phyloP scores from a whole-genome alignment of 257 asterid genomes.

The Coffea eugenioides region DNA sequence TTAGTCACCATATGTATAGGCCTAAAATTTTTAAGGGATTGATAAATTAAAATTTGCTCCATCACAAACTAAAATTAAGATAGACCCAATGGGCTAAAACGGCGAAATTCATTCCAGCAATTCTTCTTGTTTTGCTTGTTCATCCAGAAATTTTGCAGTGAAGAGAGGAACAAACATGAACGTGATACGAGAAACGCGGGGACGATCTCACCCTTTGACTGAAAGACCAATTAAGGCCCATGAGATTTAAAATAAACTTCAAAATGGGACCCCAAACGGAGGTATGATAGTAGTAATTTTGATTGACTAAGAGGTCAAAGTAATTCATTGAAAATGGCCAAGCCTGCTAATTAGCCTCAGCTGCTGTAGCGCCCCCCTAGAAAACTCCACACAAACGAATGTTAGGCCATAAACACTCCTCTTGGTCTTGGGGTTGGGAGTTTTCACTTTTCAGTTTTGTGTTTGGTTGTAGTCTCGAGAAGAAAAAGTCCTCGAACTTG shows the following conservation, averaged over 20 bases:
- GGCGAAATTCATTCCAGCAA: background rate
- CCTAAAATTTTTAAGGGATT: background rate
- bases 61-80: background rate
- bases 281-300: background rate
- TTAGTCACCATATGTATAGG: background rate
- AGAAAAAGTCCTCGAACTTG: conserved; percentile 37
- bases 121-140: background rate
- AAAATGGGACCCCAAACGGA: background rate
- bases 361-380: conserved; percentile 17
- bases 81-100: background rate
- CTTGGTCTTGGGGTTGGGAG: conserved; percentile 11
- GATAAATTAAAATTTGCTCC: background rate
- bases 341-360: conserved; percentile 16
- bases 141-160: background rate
- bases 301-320: conserved; percentile 27
- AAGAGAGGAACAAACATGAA: background rate
- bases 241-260: background rate
- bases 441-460: background rate
- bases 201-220: conserved; percentile 4
- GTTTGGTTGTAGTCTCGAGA: conserved; percentile 39
- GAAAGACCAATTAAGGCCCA: background rate
- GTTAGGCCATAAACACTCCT: conserved; percentile 26
- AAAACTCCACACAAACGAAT: conserved; percentile 30
- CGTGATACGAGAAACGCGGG: background rate
- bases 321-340: conserved; percentile 19